phyloP scores from a whole-genome alignment of 257 asterid species.

The Pogostemon cablin region DNA sequence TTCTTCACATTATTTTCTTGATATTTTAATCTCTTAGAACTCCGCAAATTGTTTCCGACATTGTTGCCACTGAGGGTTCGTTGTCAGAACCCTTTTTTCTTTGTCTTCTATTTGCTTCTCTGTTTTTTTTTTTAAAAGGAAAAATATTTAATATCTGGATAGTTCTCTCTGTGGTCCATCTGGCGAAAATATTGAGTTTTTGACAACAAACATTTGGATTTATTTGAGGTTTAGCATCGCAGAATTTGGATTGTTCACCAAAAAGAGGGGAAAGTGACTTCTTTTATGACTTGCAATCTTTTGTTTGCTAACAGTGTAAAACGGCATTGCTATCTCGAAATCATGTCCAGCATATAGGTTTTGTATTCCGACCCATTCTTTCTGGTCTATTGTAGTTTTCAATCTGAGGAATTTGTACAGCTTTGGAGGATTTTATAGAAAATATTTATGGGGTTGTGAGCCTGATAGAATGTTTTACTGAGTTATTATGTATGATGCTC shows the following conservation, averaged over 20 bases:
- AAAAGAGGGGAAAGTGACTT: slow-evolving; percentile 23
- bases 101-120: slow-evolving; percentile 29
- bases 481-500: background rate
- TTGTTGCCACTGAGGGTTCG: slow-evolving; percentile 45
- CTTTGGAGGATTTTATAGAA: slow-evolving; percentile 16
- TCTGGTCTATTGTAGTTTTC: slow-evolving; percentile 18
- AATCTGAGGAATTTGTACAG: slow-evolving; percentile 27
- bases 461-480: slow-evolving; percentile 19
- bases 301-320: slow-evolving; percentile 8
- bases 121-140: too few relatives aligned
- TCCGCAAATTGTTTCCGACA: slow-evolving; percentile 33
- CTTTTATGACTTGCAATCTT: slow-evolving; percentile 23
- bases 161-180: slow-evolving; percentile 22
- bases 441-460: slow-evolving; percentile 32
- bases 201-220: slow-evolving; percentile 28
- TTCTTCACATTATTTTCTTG: background rate
- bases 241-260: slow-evolving; percentile 18
- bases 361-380: background rate
- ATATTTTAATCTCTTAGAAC: slow-evolving; percentile 18
- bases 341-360: slow-evolving; percentile 24
- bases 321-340: slow-evolving; percentile 30
- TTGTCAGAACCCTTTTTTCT: slow-evolving; percentile 37
- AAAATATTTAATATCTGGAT: slow-evolving; percentile 22
- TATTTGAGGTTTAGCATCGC: slow-evolving; percentile 23
- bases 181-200: slow-evolving; percentile 30